Evolutionary conservation across 73 alveolate genomes (phyloP).

Genomic region (Tetrahymena thermophila): DNA sequence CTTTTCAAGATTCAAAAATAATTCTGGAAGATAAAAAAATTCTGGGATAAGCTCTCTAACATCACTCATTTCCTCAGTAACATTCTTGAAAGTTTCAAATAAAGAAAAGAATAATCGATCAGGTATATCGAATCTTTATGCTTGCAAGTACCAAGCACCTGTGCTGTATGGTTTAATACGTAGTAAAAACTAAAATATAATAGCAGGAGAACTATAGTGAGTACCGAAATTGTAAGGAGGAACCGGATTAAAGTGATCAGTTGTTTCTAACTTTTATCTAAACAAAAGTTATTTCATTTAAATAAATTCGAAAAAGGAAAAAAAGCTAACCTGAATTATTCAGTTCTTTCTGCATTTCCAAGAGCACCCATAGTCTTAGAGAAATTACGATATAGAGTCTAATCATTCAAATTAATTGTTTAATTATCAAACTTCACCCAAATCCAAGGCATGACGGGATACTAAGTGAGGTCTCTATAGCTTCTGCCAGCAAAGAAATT

Average conservation of each 20-base stretch:
- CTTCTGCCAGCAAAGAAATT: conserved; percentile 84
- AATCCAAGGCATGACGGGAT: conserved; percentile 98
- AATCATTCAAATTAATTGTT: conserved; percentile 13
- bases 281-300: not conserved
- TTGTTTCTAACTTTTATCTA: conserved; percentile 20
- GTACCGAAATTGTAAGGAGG: conserved; percentile 91
- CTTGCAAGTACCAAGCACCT: conserved; percentile 79
- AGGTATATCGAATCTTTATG: conserved; percentile 79
- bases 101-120: conserved; percentile 81
- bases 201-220: conserved; percentile 91
- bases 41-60: conserved; percentile 96
- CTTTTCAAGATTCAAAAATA: conserved; percentile 38
- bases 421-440: conserved; percentile 14
- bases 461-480: conserved; percentile 87
- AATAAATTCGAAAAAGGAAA: conserved; percentile 26
- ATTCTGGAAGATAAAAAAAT: conserved; percentile 90
- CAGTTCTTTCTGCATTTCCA: conserved; percentile 67
- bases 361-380: conserved; percentile 81
- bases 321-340: conserved; percentile 42
- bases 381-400: conserved; percentile 19
- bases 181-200: conserved; percentile 75
- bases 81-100: conserved; percentile 59
- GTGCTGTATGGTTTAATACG: conserved; percentile 89
- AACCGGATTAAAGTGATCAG: conserved; percentile 15
- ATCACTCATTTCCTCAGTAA: conserved; percentile 73